These are phyloP conservation scores for Arthroderma uncinatum DNA, from an alignment of 2,329 filamentous ascomycete species.

Conservation along the genomic window DNA sequence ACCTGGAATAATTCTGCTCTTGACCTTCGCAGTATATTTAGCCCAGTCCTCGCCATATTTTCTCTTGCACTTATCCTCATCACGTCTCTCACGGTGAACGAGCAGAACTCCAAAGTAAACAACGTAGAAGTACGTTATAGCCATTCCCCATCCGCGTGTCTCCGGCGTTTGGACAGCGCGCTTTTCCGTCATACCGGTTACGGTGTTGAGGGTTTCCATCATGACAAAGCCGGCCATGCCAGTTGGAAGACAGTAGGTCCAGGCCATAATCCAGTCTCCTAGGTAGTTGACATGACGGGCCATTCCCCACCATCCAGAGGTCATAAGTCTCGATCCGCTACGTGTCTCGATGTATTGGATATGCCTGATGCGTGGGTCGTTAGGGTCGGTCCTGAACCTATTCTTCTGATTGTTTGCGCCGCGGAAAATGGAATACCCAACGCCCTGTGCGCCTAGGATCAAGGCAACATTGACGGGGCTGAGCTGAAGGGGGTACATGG, in stretches of 20 bases:
- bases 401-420: conserved; percentile 90
- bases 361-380: conserved; percentile 65
- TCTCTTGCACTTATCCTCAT: conserved; percentile 78
- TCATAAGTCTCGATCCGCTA: conserved; percentile 67
- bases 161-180: conserved; percentile 63
- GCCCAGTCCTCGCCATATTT: conserved; percentile 95
- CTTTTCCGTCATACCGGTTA: conserved; percentile 53
- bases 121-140: conserved; percentile 90
- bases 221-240: conserved; percentile 73
- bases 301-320: conserved; percentile 84
- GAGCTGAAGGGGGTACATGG: conserved; percentile 66
- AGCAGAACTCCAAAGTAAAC: conserved; percentile 81
- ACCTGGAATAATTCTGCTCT: conserved; percentile 70
- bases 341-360: conserved; percentile 78
- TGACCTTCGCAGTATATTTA: conserved; percentile 71
- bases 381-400: conserved; percentile 75
- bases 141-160: conserved; percentile 69
- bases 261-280: conserved; percentile 88
- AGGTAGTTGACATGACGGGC: conserved; percentile 93
- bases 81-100: conserved; percentile 72
- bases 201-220: conserved; percentile 36
- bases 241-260: conserved; percentile 81
- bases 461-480: conserved; percentile 55
- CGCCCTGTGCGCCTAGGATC: conserved; percentile 55
- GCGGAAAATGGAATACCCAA: conserved; percentile 83